Base-by-base conservation (phyloP, 2,329 filamentous ascomycete genomes). In the Cryphonectria nitschkei region DNA sequence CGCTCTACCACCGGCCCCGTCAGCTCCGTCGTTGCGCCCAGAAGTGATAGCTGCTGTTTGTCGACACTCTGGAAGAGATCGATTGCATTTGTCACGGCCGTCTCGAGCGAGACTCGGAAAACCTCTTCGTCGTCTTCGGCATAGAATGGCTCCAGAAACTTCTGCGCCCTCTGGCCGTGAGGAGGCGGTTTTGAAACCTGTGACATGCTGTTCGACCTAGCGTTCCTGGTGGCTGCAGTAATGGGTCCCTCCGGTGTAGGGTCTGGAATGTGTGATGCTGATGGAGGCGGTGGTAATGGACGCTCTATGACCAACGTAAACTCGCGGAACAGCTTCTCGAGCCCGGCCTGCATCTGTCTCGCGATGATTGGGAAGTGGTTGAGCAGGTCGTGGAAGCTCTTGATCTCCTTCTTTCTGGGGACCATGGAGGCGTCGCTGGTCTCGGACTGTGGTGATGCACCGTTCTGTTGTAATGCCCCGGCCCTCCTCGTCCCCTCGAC, bases 41-140 rank as follows among this genome's bases (percentile, higher is more conserved):
- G 86, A 50, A 97, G 86, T 3, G 95, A 98, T 39, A 99, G 84
- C 77, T 98, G 96, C 76, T 97, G 93, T 79, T 97, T 97, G 79
- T 99, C 96, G 7, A 99, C 95, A 72, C 91, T 90, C 77, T 98
- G 95, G 75, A 99, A 99, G 0, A 98, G 86, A 77, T 99, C 96
- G 75, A 99, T 98, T 0, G 95, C 96, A 13, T 93, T 89, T 13
- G 94, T 97, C 14, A 99, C 93, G 1, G 95, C 95, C 1, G 93
- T 97, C 81, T 99, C 96, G 19, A 98, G 83, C 22, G 94, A 94
- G 32, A 90, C 90, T 69, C 95, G 88, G 91, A 99, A 95, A 41
- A 94, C 86, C 75, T 97, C 92, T 79, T 98, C 96, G 75, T 98
- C 95, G 71, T 97, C 94, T 75, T 96, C 93, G 64, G 93, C 89